Conservation (phyloP, 768 basidiomycete species). For the Boletus tylopilopsis region DNA sequence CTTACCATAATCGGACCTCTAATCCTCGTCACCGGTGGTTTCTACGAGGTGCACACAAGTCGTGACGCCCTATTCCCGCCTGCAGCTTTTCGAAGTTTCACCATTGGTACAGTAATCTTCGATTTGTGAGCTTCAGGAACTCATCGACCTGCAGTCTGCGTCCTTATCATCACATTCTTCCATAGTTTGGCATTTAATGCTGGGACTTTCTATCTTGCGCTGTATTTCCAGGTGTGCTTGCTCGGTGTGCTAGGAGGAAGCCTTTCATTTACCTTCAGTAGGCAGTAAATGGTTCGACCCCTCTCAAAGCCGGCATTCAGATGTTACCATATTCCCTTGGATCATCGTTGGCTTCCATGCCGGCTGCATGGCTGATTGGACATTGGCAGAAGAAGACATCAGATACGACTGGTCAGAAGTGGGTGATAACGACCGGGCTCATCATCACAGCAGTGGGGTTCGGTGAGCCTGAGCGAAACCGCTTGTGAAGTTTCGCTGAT, state of each 20-base stretch:
- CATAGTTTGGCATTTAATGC: slow-evolving; percentile 83
- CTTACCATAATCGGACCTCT: slow-evolving; percentile 55
- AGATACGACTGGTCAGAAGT: slow-evolving; percentile 63
- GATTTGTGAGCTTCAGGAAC: slow-evolving; percentile 8
- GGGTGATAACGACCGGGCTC: slow-evolving; percentile 60
- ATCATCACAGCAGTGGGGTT: slow-evolving; percentile 67
- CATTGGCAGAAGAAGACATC: slow-evolving; percentile 55
- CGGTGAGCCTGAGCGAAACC: slow-evolving; percentile 40
- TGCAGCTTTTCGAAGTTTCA: slow-evolving; percentile 53
- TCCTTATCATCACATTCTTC: slow-evolving; percentile 68
- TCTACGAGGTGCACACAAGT: slow-evolving; percentile 65
- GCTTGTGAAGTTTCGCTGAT: slow-evolving; percentile 2
- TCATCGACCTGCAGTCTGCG: slow-evolving; percentile 43
- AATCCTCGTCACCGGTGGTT: slow-evolving; percentile 53
- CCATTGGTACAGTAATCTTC: slow-evolving; percentile 46
- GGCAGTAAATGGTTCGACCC: slow-evolving; percentile 70
- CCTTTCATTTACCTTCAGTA: slow-evolving; percentile 25
- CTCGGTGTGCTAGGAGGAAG: not conserved
- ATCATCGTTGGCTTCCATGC: slow-evolving; percentile 80
- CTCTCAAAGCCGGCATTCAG: slow-evolving; percentile 67
- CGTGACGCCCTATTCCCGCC: slow-evolving; percentile 73
- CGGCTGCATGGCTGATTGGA: slow-evolving; percentile 79
- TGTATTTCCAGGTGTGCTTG: slow-evolving; percentile 70
- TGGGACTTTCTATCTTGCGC: slow-evolving; percentile 81
- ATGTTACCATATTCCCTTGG: slow-evolving; percentile 84